Evolutionary conservation across 2,329 filamentous ascomycete species (phyloP).

Genomic region (Aspergillus fumigatus): DNA sequence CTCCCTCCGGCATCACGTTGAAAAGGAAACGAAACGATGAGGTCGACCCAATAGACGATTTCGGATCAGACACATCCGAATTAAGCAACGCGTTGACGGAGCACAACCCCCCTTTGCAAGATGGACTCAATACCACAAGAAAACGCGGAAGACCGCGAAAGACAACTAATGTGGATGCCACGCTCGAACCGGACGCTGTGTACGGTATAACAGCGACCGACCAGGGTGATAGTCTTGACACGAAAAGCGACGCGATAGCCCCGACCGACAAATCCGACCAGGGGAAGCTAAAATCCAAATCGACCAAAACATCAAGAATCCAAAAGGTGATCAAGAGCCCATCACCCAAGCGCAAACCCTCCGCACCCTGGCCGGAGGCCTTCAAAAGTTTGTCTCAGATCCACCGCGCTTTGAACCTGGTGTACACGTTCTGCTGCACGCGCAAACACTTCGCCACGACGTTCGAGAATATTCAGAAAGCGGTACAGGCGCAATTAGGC

Average conservation of each 20-base stretch:
- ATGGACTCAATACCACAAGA: background rate
- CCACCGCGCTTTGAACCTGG: constrained; percentile 81
- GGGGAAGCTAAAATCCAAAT: constrained; percentile 2
- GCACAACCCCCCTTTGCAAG: background rate
- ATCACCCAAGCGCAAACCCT: constrained; percentile 17
- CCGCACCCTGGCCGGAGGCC: constrained; percentile 66
- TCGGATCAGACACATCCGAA: background rate
- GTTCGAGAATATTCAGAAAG: constrained; percentile 77
- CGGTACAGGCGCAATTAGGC: constrained; percentile 79
- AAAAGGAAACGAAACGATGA: constrained; percentile 20
- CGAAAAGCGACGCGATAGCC: background rate
- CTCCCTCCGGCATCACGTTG: background rate
- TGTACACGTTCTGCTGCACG: constrained; percentile 92
- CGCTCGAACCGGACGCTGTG: background rate
- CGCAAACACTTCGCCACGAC: constrained; percentile 90
- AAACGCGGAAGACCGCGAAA: constrained; percentile 3
- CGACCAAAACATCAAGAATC: constrained; percentile 2
- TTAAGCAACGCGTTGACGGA: constrained; percentile 14
- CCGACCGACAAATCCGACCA: background rate
- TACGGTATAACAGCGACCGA: background rate
- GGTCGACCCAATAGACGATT: background rate
- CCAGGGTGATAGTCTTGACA: background rate
- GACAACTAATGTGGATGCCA: background rate
- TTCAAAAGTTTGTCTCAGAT: constrained; percentile 71
- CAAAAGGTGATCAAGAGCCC: constrained; percentile 2